Evolutionary conservation across 768 basidiomycete genomes (phyloP).

Genomic region (Thelephora ganbajun): DNA sequence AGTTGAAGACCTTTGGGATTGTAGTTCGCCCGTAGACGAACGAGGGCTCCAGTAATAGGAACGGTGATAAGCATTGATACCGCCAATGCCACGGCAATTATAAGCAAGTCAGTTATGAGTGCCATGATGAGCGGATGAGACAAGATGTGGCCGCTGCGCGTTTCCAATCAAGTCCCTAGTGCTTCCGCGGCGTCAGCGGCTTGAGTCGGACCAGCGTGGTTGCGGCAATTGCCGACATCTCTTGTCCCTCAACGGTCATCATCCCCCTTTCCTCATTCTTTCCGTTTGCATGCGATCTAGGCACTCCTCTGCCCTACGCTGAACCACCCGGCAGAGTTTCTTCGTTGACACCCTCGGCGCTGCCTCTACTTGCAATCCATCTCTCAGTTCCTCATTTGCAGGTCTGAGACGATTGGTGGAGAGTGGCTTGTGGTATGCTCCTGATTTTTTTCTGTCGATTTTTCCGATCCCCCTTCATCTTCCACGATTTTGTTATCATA

Average conservation of each 20-base stretch:
- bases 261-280: conserved; percentile 8
- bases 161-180: neutral
- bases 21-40: conserved; percentile 74
- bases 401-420: too few species aligned
- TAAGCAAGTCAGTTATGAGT: conserved; percentile 21
- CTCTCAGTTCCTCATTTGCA: too few species aligned
- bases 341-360: neutral
- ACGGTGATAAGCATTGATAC: conserved; percentile 44
- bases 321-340: neutral
- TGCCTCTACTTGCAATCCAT: neutral
- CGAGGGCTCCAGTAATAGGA: conserved; percentile 39
- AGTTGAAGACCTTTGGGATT: conserved; percentile 75
- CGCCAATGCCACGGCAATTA: conserved; percentile 40
- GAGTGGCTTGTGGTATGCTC: too few species aligned
- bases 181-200: conserved; percentile 2
- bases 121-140: conserved; percentile 7
- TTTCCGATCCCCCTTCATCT: too few species aligned
- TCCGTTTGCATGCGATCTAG: neutral
- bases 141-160: neutral
- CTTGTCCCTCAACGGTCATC: conserved; percentile 16
- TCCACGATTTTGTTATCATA: too few species aligned
- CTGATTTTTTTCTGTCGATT: too few species aligned
- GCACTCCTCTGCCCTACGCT: neutral
- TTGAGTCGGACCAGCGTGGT: conserved; percentile 2
- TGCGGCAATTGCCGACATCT: conserved; percentile 11